phyloP scores from a whole-genome alignment of 371 early-diverging fungal species.

The Saksenaea vasiformis region DNA sequence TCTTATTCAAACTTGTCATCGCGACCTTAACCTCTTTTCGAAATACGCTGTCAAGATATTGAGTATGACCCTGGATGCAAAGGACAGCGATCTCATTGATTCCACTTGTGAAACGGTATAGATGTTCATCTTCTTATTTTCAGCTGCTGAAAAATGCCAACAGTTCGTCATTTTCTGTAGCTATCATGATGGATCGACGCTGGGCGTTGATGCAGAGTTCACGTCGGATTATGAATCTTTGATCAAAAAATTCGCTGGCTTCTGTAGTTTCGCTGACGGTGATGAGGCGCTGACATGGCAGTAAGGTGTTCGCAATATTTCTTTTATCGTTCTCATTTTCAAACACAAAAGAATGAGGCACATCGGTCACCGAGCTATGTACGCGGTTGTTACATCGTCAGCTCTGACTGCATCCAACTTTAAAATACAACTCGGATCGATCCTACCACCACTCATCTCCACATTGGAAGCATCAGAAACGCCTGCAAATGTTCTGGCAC shows the following conservation, averaged over 20 bases:
- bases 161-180: conserved; percentile 72
- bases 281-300: conserved; percentile 25
- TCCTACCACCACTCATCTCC: conserved; percentile 60
- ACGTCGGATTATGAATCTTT: conserved; percentile 49
- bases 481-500: conserved; percentile 30
- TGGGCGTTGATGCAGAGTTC: conserved; percentile 68
- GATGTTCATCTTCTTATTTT: neutral
- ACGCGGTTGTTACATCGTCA: conserved; percentile 53
- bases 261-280: conserved; percentile 40
- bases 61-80: conserved; percentile 54
- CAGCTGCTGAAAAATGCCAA: neutral
- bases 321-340: neutral
- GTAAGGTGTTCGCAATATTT: conserved; percentile 7
- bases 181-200: conserved; percentile 69
- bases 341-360: conserved; percentile 28
- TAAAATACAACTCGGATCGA: conserved; percentile 52
- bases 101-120: conserved; percentile 59
- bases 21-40: conserved; percentile 83
- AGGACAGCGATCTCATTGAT: conserved; percentile 50
- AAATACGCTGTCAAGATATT: conserved; percentile 67
- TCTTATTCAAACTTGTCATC: conserved; percentile 72
- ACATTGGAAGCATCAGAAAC: conserved; percentile 35
- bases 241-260: conserved; percentile 59
- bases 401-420: conserved; percentile 58
- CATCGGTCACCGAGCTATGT: conserved; percentile 58